A percentile compares a stretch with the other conserved stretches of the same genome.
phyloP scores from a whole-genome alignment of 805 yeast genomes.

The Naumovozyma baii region DNA sequence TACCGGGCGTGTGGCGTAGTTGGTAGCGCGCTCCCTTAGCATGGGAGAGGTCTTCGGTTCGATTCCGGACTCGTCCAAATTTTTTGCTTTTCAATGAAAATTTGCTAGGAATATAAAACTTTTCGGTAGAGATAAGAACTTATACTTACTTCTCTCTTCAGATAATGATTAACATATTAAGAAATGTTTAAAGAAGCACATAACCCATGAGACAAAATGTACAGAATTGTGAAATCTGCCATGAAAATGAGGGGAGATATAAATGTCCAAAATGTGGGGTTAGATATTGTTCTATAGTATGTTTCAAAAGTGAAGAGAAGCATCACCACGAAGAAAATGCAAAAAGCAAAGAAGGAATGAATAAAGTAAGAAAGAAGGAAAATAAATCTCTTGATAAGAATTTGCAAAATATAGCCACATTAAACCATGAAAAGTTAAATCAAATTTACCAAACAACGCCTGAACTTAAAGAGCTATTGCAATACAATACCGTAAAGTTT shows the following conservation, averaged over 20 bases:
- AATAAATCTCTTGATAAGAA: neutral
- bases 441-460: constrained; percentile 32
- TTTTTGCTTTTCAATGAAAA: constrained; percentile 12
- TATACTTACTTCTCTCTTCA: neutral
- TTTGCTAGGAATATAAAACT: constrained; percentile 3
- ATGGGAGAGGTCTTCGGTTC: constrained; percentile 74
- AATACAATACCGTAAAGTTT: constrained; percentile 40
- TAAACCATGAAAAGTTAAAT: constrained; percentile 16
- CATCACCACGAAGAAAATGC: constrained; percentile 29
- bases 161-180: no score
- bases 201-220: neutral
- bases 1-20: constrained; percentile 68
- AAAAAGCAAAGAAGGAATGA: constrained; percentile 15
- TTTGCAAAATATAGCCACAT: neutral
- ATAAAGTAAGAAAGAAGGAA: neutral
- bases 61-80: constrained; percentile 65
- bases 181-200: neutral
- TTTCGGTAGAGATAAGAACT: neutral
- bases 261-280: constrained; percentile 41
- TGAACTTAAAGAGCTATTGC: constrained; percentile 37
- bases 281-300: constrained; percentile 46
- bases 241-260: constrained; percentile 31
- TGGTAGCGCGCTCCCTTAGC: constrained; percentile 77
- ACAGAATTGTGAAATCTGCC: constrained; percentile 29
- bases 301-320: constrained; percentile 38